A percentile compares a stretch with the other conserved stretches of the same genome.
phyloP scores from a whole-genome alignment of 257 asterid species.

The Solanum pinnatisectum region DNA sequence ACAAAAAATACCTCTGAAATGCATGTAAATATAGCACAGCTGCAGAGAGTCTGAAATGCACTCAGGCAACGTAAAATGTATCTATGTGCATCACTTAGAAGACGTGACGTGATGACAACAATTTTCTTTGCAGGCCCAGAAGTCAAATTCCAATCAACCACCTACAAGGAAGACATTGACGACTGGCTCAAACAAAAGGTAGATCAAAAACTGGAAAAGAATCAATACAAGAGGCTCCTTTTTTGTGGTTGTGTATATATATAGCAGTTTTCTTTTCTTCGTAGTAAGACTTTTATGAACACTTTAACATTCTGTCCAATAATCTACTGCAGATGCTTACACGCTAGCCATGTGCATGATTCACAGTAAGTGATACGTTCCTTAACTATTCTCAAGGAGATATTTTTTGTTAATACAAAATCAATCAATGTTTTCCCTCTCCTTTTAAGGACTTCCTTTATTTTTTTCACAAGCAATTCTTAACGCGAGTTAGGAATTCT shows the following conservation, averaged over 20 bases:
- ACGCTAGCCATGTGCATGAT: not conserved
- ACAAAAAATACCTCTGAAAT: conserved; percentile 67
- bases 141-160: conserved; percentile 42
- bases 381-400: not conserved
- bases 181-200: not conserved
- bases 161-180: conserved; percentile 27
- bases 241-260: not conserved
- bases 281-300: not conserved
- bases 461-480: not conserved
- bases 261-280: not conserved
- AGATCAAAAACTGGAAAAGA: not conserved
- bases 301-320: not conserved
- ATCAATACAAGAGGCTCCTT: not conserved
- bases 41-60: conserved; percentile 35
- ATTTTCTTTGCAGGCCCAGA: conserved; percentile 51
- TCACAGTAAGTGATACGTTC: not conserved
- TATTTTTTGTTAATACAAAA: not conserved
- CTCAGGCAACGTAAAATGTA: conserved; percentile 77
- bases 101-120: conserved; percentile 70
- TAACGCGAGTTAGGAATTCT: not conserved
- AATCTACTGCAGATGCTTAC: not conserved
- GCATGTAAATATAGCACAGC: conserved; percentile 68
- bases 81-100: conserved; percentile 90
- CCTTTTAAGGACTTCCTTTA: not conserved
- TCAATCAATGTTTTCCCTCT: not conserved